Conservation (phyloP, 148 eudicot genomes). For the Rhododendron molle region DNA sequence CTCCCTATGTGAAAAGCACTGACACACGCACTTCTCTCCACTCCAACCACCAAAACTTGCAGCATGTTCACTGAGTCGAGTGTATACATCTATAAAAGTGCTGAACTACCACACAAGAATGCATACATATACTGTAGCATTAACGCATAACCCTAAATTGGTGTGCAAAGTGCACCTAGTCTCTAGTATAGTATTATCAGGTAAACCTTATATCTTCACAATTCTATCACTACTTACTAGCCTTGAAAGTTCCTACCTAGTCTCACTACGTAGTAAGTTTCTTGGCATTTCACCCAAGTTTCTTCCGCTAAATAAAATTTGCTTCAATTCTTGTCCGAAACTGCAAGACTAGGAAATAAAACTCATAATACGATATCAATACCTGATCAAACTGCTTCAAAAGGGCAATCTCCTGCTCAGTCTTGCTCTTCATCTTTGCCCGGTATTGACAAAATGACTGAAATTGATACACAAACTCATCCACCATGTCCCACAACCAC, state of each 20-base stretch:
- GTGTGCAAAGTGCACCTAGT: neutral
- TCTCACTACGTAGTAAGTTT: neutral
- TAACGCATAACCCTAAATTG: neutral
- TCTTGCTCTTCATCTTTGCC: slow-evolving; percentile 90
- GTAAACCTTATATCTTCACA: neutral
- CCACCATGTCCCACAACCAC: slow-evolving; percentile 99
- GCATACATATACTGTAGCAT: neutral
- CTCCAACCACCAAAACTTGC: slow-evolving; percentile 1
- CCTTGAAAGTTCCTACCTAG: neutral
- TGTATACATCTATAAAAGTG: neutral
- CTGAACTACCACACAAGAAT: neutral
- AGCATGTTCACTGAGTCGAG: neutral
- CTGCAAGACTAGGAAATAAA: neutral
- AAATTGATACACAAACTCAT: slow-evolving; percentile 96
- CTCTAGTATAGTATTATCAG: neutral
- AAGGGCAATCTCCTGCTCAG: slow-evolving; percentile 83
- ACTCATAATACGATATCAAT: neutral
- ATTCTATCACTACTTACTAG: neutral
- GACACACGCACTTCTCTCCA: neutral
- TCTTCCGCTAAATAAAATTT: neutral
- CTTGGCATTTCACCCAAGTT: neutral
- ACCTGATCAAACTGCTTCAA: slow-evolving; percentile 82
- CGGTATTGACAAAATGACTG: slow-evolving; percentile 95
- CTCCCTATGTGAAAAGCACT: neutral
- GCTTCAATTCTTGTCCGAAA: neutral